Evolutionary conservation across 495 filamentous ascomycete species (phyloP).

Genomic region (Penicillium samsonianum): DNA sequence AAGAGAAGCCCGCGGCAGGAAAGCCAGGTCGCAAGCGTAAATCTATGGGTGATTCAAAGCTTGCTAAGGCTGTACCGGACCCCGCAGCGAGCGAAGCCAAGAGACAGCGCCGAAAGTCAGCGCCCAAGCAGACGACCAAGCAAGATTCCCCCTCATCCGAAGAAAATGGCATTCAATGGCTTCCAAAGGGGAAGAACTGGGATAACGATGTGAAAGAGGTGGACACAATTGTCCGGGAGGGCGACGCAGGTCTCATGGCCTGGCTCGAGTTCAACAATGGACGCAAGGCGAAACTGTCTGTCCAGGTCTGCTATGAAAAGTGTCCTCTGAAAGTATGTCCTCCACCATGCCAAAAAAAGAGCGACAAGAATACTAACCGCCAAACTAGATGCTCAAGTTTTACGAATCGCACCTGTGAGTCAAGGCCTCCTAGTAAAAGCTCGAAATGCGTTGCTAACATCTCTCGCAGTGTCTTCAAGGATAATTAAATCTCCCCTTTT

Average conservation of each 20-base stretch:
- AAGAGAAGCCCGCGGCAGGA: constrained; percentile 17
- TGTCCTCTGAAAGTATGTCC: constrained; percentile 40
- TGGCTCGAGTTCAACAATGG: constrained; percentile 60
- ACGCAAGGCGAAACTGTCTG: constrained; percentile 39
- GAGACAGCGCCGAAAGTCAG: constrained; percentile 24
- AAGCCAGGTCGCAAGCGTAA: constrained; percentile 40
- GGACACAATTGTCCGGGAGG: constrained; percentile 58
- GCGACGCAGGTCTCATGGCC: constrained; percentile 43
- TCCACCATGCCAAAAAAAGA: not conserved
- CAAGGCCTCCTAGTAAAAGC: not conserved
- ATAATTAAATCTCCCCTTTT: constrained; percentile 18
- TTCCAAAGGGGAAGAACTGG: constrained; percentile 57
- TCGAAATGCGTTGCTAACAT: constrained; percentile 21
- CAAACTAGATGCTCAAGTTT: constrained; percentile 46
- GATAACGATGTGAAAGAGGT: constrained; percentile 55
- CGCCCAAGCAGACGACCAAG: constrained; percentile 22
- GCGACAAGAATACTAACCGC: constrained; percentile 18
- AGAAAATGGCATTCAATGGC: constrained; percentile 38
- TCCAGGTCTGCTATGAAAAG: constrained; percentile 44
- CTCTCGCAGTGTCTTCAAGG: constrained; percentile 40
- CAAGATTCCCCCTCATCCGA: constrained; percentile 1
- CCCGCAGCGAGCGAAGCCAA: constrained; percentile 27
- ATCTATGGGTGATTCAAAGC: constrained; percentile 38
- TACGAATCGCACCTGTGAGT: constrained; percentile 51
- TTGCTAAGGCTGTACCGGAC: constrained; percentile 21